These are phyloP conservation scores for Citrus reticulata DNA, from an alignment of 345 rosid species.

Conservation along the genomic window DNA sequence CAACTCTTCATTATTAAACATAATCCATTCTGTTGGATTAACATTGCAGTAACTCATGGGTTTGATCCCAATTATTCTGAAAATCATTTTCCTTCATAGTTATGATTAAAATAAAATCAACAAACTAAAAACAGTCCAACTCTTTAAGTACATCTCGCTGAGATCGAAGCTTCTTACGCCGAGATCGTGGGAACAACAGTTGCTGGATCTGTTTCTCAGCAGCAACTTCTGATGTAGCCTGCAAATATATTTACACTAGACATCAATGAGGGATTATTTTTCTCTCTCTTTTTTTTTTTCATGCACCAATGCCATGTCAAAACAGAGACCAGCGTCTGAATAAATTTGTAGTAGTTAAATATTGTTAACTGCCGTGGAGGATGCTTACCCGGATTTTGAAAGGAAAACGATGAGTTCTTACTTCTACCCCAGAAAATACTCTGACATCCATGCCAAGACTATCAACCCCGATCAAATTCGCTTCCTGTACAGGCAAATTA, in stretches of 20 bases:
- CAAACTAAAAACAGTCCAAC: conserved; percentile 10
- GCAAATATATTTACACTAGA: conserved; percentile 9
- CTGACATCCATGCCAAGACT: conserved; percentile 94
- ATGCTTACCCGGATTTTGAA: conserved; percentile 68
- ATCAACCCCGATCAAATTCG: conserved; percentile 76
- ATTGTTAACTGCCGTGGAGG: background rate
- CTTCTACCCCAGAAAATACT: conserved; percentile 62
- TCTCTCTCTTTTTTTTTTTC: no score
- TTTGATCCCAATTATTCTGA: background rate
- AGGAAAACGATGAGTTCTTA: conserved; percentile 87
- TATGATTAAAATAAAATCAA: background rate
- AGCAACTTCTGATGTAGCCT: conserved; percentile 68
- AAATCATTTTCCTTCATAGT: background rate
- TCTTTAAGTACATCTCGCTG: conserved; percentile 37
- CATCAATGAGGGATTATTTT: background rate
- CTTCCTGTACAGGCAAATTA: conserved; percentile 41
- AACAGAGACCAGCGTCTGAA: no score
- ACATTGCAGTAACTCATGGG: background rate
- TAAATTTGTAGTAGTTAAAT: background rate
- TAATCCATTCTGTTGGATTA: background rate
- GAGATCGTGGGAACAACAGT: conserved; percentile 76
- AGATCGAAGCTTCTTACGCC: conserved; percentile 65
- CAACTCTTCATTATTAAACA: background rate
- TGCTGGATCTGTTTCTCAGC: conserved; percentile 90
- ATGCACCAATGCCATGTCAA: background rate